These are phyloP conservation scores for Elsinoe perseae DNA, from an alignment of 2,329 filamentous ascomycete genomes.

Conservation along the genomic window DNA sequence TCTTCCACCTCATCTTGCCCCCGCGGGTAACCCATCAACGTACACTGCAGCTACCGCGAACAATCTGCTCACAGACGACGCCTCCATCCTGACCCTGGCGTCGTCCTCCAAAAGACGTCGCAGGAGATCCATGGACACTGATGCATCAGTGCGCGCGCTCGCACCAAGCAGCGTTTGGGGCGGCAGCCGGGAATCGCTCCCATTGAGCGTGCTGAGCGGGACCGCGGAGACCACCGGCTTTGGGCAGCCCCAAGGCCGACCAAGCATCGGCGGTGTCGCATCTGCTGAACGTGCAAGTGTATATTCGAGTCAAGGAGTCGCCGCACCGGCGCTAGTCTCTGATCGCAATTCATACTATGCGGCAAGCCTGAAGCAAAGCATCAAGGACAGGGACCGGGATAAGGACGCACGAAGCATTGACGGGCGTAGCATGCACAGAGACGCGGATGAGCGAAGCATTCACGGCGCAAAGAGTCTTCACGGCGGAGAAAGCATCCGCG, in stretches of 20 bases:
- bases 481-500: slow-evolving; percentile 70
- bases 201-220: slow-evolving; percentile 67
- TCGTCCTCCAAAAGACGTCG: slow-evolving; percentile 73
- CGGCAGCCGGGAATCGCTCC: slow-evolving; percentile 70
- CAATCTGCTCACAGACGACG: slow-evolving; percentile 74
- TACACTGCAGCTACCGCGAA: slow-evolving; percentile 74
- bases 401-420: slow-evolving; percentile 30
- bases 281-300: slow-evolving; percentile 66
- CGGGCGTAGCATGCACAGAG: slow-evolving; percentile 32
- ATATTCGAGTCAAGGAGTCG: slow-evolving; percentile 45
- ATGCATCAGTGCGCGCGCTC: slow-evolving; percentile 77
- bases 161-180: slow-evolving; percentile 76
- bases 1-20: slow-evolving; percentile 61
- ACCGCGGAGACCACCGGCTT: slow-evolving; percentile 58
- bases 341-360: slow-evolving; percentile 79
- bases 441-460: slow-evolving; percentile 14
- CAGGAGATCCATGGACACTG: slow-evolving; percentile 73
- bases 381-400: slow-evolving; percentile 20
- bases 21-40: slow-evolving; percentile 54
- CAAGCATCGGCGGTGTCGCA: slow-evolving; percentile 47
- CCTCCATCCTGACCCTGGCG: slow-evolving; percentile 75
- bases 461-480: slow-evolving; percentile 12
- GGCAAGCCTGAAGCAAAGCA: slow-evolving; percentile 39
- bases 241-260: slow-evolving; percentile 45
- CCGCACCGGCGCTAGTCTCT: slow-evolving; percentile 55